A percentile compares a stretch with the other conserved stretches of the same genome.
phyloP scores from a whole-genome alignment of 163 green algal genomes.

The Chloromonas sp. region DNA sequence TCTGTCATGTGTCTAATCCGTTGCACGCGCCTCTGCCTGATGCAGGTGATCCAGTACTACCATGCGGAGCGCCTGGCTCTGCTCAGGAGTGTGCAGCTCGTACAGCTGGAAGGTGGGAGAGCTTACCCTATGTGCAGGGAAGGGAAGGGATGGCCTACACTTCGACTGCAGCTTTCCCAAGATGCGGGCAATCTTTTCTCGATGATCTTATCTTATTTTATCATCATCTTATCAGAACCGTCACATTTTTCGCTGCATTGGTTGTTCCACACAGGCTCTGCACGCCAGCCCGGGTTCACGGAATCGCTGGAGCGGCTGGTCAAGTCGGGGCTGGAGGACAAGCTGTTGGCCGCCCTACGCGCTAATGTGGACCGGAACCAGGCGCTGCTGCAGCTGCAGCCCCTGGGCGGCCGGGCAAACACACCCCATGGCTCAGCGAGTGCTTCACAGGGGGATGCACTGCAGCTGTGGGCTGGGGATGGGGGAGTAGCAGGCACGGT shows the following conservation, averaged over 20 bases:
- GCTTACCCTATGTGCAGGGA: neutral
- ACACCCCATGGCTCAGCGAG: neutral
- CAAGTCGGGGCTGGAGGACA: conserved; percentile 21
- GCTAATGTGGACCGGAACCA: conserved; percentile 26
- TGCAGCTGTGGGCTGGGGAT: too few relatives aligned
- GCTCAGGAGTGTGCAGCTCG: conserved; percentile 36
- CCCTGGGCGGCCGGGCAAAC: neutral
- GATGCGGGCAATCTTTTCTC: neutral
- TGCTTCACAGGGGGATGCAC: too few relatives aligned
- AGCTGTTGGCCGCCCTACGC: conserved; percentile 23
- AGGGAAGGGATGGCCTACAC: neutral
- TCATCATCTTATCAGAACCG: neutral
- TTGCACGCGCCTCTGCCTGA: neutral
- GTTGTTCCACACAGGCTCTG: neutral
- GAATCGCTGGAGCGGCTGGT: conserved; percentile 5
- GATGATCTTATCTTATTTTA: neutral
- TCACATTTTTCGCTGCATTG: neutral
- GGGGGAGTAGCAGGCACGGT: too few relatives aligned
- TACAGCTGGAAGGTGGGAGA: conserved; percentile 30
- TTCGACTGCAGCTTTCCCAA: neutral
- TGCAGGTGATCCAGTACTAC: conserved; percentile 37
- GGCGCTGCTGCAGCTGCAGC: conserved; percentile 6
- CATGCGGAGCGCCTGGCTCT: conserved; percentile 32
- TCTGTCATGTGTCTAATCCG: neutral
- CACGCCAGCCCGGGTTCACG: neutral